These are phyloP conservation scores for Naegleria fowleri DNA, from an alignment of 208 protist genomes.

Conservation along the genomic window DNA sequence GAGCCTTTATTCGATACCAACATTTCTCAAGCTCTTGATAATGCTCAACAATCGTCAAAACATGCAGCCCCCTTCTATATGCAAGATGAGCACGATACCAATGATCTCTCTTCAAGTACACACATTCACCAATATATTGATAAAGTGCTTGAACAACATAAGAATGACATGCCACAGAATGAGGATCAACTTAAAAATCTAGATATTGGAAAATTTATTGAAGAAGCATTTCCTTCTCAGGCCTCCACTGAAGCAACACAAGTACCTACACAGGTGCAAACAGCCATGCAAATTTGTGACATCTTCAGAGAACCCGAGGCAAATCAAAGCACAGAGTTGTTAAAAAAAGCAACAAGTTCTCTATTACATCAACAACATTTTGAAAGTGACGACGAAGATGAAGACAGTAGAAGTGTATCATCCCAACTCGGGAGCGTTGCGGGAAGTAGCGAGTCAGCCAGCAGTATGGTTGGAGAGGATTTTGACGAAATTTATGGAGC, in stretches of 20 bases:
- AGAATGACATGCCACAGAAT: neutral
- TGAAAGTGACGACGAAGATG: neutral
- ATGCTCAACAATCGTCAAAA: too few relatives aligned
- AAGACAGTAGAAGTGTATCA: neutral
- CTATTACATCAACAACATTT: neutral
- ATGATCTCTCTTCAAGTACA: too few relatives aligned
- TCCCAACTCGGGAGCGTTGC: neutral
- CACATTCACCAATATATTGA: too few relatives aligned
- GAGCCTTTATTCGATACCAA: neutral
- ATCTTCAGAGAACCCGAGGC: neutral
- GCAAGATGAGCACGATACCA: too few relatives aligned
- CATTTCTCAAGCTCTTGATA: neutral
- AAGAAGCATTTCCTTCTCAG: neutral
- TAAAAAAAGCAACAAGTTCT: neutral
- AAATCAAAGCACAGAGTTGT: neutral
- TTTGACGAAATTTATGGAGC: constrained; percentile 1
- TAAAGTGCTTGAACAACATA: too few relatives aligned
- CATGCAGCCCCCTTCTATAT: too few relatives aligned
- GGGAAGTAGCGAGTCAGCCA: neutral
- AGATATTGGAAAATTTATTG: neutral
- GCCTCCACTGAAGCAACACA: neutral
- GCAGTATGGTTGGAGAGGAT: neutral
- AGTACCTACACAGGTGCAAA: neutral
- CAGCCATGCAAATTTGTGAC: neutral
- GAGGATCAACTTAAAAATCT: neutral